Base-by-base conservation (phyloP, 768 basidiomycete genomes). In the Lactarius akahatsu region DNA sequence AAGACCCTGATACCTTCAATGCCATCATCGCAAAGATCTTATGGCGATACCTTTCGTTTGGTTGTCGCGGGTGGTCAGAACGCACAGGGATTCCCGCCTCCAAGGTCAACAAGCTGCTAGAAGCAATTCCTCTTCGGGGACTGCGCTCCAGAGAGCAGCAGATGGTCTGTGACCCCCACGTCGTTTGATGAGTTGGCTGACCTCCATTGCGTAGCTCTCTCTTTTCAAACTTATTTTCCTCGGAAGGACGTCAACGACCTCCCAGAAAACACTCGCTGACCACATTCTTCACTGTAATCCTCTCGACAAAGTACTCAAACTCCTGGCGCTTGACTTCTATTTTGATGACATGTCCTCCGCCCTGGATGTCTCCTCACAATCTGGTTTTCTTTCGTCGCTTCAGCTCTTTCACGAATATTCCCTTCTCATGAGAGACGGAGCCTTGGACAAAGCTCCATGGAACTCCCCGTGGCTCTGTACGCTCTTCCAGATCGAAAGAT, bases 11-110 rank as follows among this genome's bases (percentile, higher is more conserved):
- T 63, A 26, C 75, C 72, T 52, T 70, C 41, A 15, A 40, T 16
- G 38, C 50, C 36, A 57, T 87, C 81, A 1, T 72, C 70, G 20
- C 61, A 75, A 26, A 82, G 78, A 47, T 72, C 83, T 16, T 71
- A 83, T 18, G 77, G 79, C 34, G 78, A 32, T 23, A 63, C 41
- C 62, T 67, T 20, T 67, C 66, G 16, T 67, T 67, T 23, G 66
- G 66, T 20, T 41, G 66, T 23, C 52, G 66, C 2, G 61, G 41
- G 54, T 67, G 62, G 66, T n/a, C 61, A 13, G 66, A 59, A 16
- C 18, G 20, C 3, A 40, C 26, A 10, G 32, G 0, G 2, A 52
- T 63, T 23, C 52, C 58, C 20, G 34, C 38, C 20, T 32, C 20
- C 15, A 59, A 59, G 34, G 59, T 67, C 23, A 18, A 16, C 20